Evolutionary conservation across 2,329 filamentous ascomycete species (phyloP).

Genomic region (Verticillium albo-atrum): DNA sequence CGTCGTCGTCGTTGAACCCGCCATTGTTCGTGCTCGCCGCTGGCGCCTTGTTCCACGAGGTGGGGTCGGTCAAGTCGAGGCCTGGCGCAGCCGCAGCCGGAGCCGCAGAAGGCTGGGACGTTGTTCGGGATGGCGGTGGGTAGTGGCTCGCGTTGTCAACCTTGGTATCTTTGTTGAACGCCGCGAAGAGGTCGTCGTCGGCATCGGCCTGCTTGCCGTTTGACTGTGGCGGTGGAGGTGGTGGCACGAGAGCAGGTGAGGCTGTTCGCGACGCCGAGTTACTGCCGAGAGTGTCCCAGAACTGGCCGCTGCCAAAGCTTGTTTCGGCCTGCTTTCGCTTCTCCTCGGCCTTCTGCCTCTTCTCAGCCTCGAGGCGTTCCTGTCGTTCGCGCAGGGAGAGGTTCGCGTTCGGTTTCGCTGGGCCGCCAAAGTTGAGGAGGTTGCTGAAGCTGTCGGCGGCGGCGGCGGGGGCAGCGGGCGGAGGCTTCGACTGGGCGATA

Average conservation of each 20-base stretch:
- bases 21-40: not conserved
- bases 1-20: slow-evolving; percentile 65
- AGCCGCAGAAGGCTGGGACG: no score
- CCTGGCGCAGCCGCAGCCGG: slow-evolving; percentile 32
- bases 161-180: slow-evolving; percentile 61
- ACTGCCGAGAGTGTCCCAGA: slow-evolving; percentile 69
- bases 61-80: slow-evolving; percentile 49
- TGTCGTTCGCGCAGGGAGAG: slow-evolving; percentile 76
- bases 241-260: slow-evolving; percentile 33
- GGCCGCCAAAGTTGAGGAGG: slow-evolving; percentile 57
- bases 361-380: slow-evolving; percentile 60
- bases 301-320: slow-evolving; percentile 72
- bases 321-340: slow-evolving; percentile 66
- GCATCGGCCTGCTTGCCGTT: slow-evolving; percentile 28
- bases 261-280: slow-evolving; percentile 41
- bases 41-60: slow-evolving; percentile 40
- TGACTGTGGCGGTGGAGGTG: not conserved
- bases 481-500: slow-evolving; percentile 30
- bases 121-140: slow-evolving; percentile 46
- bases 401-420: slow-evolving; percentile 60
- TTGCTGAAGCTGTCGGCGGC: slow-evolving; percentile 74
- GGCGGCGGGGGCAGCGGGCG: slow-evolving; percentile 35
- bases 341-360: slow-evolving; percentile 69
- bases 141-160: slow-evolving; percentile 64
- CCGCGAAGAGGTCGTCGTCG: slow-evolving; percentile 63